These are phyloP conservation scores for Dalbergia oliveri DNA, from an alignment of 306 rosid genomes.

Conservation along the genomic window DNA sequence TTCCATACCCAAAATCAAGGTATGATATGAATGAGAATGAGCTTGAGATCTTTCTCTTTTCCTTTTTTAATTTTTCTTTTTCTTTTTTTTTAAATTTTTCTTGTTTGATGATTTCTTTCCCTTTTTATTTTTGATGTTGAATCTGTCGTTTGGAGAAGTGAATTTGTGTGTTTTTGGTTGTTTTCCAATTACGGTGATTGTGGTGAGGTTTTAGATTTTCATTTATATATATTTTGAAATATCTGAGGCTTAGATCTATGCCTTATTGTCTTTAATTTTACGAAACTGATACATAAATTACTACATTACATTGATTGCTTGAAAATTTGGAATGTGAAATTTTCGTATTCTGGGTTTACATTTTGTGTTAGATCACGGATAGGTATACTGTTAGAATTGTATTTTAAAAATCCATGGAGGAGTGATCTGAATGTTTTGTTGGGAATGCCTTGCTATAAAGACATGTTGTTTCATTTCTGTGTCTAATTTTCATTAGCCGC, in stretches of 20 bases:
- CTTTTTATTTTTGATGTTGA: not conserved
- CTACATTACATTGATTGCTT: slow-evolving; percentile 12
- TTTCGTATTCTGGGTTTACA: not conserved
- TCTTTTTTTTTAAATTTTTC: too few relatives aligned
- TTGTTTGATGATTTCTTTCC: not conserved
- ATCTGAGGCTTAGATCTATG: slow-evolving; percentile 26
- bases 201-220: too few relatives aligned
- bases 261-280: not conserved
- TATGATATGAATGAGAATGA: slow-evolving; percentile 12
- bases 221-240: not conserved
- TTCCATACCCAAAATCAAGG: slow-evolving; percentile 78
- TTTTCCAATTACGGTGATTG: not conserved
- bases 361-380: too few relatives aligned
- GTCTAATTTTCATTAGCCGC: not conserved
- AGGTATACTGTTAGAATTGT: too few relatives aligned
- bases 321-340: slow-evolving; percentile 20
- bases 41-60: slow-evolving; percentile 15
- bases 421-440: slow-evolving; percentile 19
- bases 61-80: not conserved
- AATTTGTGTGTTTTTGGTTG: not conserved
- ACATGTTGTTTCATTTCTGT: not conserved
- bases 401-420: not conserved
- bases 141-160: not conserved
- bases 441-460: slow-evolving; percentile 29
- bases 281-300: slow-evolving; percentile 2